Percentiles rank a stretch among this genome's conserved stretches.
phyloP scores from a whole-genome alignment of 306 rosid species.

The Dryas octopetala region DNA sequence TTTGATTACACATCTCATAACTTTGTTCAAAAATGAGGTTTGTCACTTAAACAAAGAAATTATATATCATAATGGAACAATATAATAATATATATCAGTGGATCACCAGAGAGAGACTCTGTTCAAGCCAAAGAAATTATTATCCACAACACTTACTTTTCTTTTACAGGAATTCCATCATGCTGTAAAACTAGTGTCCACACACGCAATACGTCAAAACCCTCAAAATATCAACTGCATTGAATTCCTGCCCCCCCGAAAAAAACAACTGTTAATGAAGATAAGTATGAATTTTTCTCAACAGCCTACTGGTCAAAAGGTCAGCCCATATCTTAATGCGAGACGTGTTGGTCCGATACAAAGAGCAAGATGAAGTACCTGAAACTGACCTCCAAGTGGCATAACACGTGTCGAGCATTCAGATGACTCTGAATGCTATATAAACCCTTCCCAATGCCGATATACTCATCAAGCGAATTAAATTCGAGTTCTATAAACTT shows the following conservation, averaged over 20 bases:
- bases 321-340: background rate
- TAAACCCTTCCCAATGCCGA: background rate
- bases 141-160: no score
- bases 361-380: background rate
- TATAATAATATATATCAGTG: no score
- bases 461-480: background rate
- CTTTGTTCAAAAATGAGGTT: no score
- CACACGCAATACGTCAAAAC: background rate
- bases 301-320: background rate
- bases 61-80: no score
- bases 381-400: background rate
- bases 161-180: no score
- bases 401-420: background rate
- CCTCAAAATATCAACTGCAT: background rate
- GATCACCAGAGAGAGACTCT: no score
- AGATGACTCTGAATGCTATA: background rate
- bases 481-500: background rate
- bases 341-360: background rate
- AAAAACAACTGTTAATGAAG: background rate
- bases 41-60: no score
- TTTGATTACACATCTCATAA: no score
- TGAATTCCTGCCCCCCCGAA: background rate
- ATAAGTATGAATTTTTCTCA: no score
- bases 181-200: no score
- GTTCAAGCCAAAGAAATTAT: no score